Evolutionary conservation across 2,329 filamentous ascomycete genomes (phyloP), one percentile per base, ranked within the genome.

Genomic region (Alternaria burnsii): DNA sequence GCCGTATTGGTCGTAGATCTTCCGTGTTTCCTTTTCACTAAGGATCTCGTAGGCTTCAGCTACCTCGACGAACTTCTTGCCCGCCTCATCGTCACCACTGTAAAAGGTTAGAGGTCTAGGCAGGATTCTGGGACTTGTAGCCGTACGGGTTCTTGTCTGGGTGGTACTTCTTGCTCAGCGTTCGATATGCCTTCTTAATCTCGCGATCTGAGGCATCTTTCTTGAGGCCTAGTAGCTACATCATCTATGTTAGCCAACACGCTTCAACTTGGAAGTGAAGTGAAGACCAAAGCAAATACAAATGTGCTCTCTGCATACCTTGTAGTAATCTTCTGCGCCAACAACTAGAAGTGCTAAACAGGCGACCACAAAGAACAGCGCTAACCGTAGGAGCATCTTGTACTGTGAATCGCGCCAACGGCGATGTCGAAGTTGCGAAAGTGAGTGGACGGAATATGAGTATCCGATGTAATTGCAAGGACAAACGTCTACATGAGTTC

Each of bases 131-230:
- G 30, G 22, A 16, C 10, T n/a, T 2, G 5, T 59, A 82, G 44
- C 55, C 91, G 72, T 86, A 95, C 90, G 94, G 93, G 73, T 98
- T 98, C 86, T 99, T 99, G 81, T 99, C 95, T 4, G 95, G 95
- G 76, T 99, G 95, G 79, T 87, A 97, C 78, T 96, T 97, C 81
- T 98, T 98, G 83, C 92, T 96, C 11, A 99, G 85, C 61, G 88
- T 89, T 61, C 94, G 88, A 80, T 99, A 99, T 22, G 95, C 94
- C 46, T 91, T 91, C 81, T 99, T 99, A 77, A 99, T 90, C 72
- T 98, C 91, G 73, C 89, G 89, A 55, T 97, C 93, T 47, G 88
- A 89, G 16, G 94, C 94, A 61, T 89, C 84, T 73, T 88, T 93
- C 73, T 90, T 87, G 65, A 99, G 82, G 55, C 91, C 93, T 26